Percentiles rank a stretch among this genome's conserved stretches.
phyloP scores from a whole-genome alignment of 2,329 filamentous ascomycete species.

The Dendryphion nanum region DNA sequence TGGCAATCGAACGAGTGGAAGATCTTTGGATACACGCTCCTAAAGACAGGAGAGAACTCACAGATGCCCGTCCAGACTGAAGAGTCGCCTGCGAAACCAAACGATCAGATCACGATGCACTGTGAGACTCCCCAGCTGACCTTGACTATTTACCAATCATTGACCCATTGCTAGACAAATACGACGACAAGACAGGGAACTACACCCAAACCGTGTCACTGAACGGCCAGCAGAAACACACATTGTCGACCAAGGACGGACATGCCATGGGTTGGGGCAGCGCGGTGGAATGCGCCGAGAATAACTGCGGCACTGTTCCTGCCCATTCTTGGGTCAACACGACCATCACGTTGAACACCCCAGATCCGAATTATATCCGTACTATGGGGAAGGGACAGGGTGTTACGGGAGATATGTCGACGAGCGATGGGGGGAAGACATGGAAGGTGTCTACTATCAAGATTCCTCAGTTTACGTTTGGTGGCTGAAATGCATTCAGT shows the following conservation, averaged over 20 bases:
- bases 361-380: constrained; percentile 41
- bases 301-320: constrained; percentile 42
- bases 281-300: constrained; percentile 42
- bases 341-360: constrained; percentile 33
- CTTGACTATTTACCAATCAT: not conserved
- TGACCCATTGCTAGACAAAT: constrained; percentile 41
- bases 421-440: constrained; percentile 43
- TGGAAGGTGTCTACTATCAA: constrained; percentile 45
- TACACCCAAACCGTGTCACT: constrained; percentile 43
- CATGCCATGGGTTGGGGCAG: constrained; percentile 46
- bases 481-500: too few species aligned
- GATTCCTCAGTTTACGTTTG: constrained; percentile 19
- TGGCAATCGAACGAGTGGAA: constrained; percentile 36
- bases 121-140: too few species aligned
- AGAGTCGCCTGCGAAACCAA: constrained; percentile 18
- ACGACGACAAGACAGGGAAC: constrained; percentile 39
- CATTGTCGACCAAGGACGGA: constrained; percentile 46
- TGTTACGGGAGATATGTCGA: constrained; percentile 43
- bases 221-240: constrained; percentile 41
- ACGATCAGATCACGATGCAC: constrained; percentile 43
- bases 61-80: constrained; percentile 37
- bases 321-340: constrained; percentile 45
- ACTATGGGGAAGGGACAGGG: constrained; percentile 39
- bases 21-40: constrained; percentile 39
- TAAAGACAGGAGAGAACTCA: constrained; percentile 3